Conservation (phyloP, 495 filamentous ascomycete genomes). For the Barbatosphaeria neglecta region DNA sequence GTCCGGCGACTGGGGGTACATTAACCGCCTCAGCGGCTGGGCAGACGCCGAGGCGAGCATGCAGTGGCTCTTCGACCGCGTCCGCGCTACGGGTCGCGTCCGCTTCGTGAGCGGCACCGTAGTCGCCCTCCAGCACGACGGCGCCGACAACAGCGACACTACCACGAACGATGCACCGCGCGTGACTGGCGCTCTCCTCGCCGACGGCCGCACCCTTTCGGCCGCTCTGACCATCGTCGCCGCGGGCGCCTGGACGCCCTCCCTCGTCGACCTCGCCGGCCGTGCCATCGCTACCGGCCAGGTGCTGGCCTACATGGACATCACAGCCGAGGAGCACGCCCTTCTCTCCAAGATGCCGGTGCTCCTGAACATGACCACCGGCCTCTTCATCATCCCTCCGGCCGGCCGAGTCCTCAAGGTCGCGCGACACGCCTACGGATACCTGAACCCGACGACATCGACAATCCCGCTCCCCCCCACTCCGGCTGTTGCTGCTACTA, state of each 20-base stretch:
- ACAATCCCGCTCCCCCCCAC: conserved; percentile 30
- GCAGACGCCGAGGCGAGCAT: conserved; percentile 69
- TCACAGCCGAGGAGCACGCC: conserved; percentile 57
- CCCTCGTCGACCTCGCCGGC: conserved; percentile 67
- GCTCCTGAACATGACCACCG: conserved; percentile 65
- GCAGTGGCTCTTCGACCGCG: conserved; percentile 41
- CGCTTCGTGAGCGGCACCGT: conserved; percentile 53
- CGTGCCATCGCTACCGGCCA: conserved; percentile 70
- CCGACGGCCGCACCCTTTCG: conserved; percentile 36
- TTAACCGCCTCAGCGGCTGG: conserved; percentile 76
- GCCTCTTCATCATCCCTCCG: conserved; percentile 78
- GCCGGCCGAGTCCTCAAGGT: conserved; percentile 60
- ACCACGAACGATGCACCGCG: too few species aligned
- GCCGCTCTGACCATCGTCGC: conserved; percentile 73
- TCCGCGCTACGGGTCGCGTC: conserved; percentile 48
- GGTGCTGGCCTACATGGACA: conserved; percentile 59
- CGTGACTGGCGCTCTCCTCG: conserved; percentile 43
- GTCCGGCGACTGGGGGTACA: conserved; percentile 59
- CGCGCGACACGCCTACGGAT: conserved; percentile 73
- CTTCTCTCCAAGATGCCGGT: conserved; percentile 55
- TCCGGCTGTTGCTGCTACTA: neutral
- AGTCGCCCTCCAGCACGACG: conserved; percentile 36
- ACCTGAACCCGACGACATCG: conserved; percentile 52
- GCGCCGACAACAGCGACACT: conserved; percentile 4
- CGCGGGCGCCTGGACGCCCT: conserved; percentile 73